A percentile compares a stretch with the other conserved stretches of the same genome.
These are phyloP conservation scores for Stagonosporopsis cucurbitacearum DNA, from an alignment of 2,329 filamentous ascomycete species.

Conservation along the genomic window DNA sequence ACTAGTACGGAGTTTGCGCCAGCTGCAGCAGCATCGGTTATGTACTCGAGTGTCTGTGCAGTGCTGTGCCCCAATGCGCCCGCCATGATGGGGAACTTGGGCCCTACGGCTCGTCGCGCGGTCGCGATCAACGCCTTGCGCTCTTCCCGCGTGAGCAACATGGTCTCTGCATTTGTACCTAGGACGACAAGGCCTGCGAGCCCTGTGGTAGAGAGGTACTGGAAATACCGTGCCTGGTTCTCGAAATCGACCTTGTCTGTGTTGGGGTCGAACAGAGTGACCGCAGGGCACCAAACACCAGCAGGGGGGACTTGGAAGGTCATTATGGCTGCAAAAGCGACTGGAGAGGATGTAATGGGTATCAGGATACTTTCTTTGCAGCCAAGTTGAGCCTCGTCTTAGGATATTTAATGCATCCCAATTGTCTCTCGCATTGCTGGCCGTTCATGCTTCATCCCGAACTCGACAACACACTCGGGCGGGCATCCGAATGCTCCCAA, in stretches of 20 bases:
- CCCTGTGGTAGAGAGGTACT: conserved; percentile 50
- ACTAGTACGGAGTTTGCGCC: conserved; percentile 51
- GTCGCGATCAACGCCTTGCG: conserved; percentile 46
- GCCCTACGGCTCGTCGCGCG: conserved; percentile 48
- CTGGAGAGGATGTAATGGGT: not conserved
- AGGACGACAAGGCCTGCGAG: conserved; percentile 53
- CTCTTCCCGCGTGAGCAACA: conserved; percentile 51
- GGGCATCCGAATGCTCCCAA: conserved; percentile 5
- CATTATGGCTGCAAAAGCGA: not conserved
- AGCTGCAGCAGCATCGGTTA: conserved; percentile 48
- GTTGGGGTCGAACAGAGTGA: conserved; percentile 51
- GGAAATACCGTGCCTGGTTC: conserved; percentile 50
- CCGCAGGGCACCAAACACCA: conserved; percentile 43
- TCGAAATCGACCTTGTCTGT: conserved; percentile 48
- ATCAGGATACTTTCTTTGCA: not conserved
- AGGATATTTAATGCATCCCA: conserved; percentile 6
- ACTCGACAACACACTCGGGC: not conserved
- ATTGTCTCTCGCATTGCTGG: conserved; percentile 6
- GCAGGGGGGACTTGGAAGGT: conserved; percentile 26
- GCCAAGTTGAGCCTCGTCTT: not conserved
- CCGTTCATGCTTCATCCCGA: conserved; percentile 9
- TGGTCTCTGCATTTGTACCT: conserved; percentile 52
- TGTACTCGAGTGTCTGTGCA: conserved; percentile 50
- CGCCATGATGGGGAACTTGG: conserved; percentile 51
- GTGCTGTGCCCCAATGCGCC: conserved; percentile 51